These are phyloP conservation scores for Plasmodium blacklocki DNA, from an alignment of 169 alveolate genomes.

Conservation along the genomic window DNA sequence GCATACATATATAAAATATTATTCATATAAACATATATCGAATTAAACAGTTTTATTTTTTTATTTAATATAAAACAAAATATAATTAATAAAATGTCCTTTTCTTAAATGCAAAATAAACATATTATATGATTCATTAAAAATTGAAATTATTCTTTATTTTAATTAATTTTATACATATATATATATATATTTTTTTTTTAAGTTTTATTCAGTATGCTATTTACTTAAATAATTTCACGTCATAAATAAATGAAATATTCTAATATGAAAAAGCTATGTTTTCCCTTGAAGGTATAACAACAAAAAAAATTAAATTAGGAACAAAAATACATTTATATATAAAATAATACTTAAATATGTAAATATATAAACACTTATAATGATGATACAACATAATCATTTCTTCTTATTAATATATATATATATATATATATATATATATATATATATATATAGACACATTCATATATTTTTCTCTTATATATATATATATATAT, in stretches of 20 bases:
- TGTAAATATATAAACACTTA: neutral
- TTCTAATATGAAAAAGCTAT: constrained; percentile 14
- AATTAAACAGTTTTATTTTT: no score
- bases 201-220: constrained; percentile 1
- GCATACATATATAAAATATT: no score
- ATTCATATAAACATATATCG: no score
- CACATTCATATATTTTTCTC: neutral
- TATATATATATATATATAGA: constrained; percentile 2
- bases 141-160: neutral
- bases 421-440: neutral
- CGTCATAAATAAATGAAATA: constrained; percentile 17
- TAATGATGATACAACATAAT: neutral
- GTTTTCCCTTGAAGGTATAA: constrained; percentile 10
- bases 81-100: no score
- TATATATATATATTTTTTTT: neutral
- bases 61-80: no score
- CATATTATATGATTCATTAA: no score
- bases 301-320: neutral
- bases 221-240: neutral
- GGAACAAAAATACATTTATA: neutral
- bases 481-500: neutral
- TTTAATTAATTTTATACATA: neutral
- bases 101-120: no score
- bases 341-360: neutral
- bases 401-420: neutral